Evolutionary conservation across 148 eudicot genomes (phyloP).

Genomic region (Rhododendron ovatum): DNA sequence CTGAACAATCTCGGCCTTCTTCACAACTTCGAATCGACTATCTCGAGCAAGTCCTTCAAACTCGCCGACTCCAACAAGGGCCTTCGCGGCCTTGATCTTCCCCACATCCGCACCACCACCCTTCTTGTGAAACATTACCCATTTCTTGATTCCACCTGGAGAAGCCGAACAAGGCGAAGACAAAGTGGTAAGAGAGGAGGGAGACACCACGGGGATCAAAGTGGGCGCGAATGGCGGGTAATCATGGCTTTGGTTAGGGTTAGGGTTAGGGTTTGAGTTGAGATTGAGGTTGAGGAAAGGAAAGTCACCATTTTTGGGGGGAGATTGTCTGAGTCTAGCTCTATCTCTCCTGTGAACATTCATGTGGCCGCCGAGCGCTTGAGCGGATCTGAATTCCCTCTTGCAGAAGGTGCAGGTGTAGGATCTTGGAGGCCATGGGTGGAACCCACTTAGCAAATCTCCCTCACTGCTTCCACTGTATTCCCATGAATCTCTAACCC

Average conservation of each 20-base stretch:
- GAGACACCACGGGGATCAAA: conserved; percentile 12
- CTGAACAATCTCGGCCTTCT: conserved; percentile 22
- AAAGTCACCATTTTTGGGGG: conserved; percentile 17
- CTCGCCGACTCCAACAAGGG: conserved; percentile 14
- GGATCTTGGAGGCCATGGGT: conserved; percentile 78
- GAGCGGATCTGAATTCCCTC: conserved; percentile 90
- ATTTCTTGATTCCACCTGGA: conserved; percentile 15
- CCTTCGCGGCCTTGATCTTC: conserved; percentile 14
- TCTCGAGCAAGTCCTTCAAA: conserved; percentile 11
- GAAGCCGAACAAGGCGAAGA: conserved; percentile 17
- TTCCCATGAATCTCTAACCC: conserved; percentile 24
- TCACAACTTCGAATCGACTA: conserved; percentile 11
- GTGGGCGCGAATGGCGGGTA: conserved; percentile 6
- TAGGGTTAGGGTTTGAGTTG: conserved; percentile 34
- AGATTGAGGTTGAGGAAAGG: conserved; percentile 28
- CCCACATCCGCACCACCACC: neutral
- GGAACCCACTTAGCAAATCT: conserved; percentile 25
- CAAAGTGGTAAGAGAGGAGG: neutral
- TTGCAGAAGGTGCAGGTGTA: conserved; percentile 77
- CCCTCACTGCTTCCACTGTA: neutral
- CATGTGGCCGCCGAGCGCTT: conserved; percentile 98
- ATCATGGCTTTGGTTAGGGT: conserved; percentile 10
- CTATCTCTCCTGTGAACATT: conserved; percentile 91
- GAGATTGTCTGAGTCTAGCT: conserved; percentile 55
- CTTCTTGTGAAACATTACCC: conserved; percentile 6